Conservation (phyloP, 2,329 filamentous ascomycete species). For the Ilyonectria destructans region DNA sequence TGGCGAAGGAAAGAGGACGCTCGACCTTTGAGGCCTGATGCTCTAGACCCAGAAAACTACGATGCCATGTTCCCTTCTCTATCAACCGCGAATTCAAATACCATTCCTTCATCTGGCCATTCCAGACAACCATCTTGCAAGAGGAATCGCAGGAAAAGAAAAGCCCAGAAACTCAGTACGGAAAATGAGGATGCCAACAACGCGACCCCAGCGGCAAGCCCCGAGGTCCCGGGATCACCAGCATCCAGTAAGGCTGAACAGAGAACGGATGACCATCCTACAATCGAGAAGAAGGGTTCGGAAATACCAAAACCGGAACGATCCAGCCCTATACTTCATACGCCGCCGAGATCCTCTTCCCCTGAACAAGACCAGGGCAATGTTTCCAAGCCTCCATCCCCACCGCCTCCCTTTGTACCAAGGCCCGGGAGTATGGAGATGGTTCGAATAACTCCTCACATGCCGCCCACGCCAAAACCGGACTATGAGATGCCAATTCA, state of each 20-base stretch:
- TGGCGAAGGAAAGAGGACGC: conserved; percentile 1
- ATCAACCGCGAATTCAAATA: conserved; percentile 12
- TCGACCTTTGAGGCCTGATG: conserved; percentile 11
- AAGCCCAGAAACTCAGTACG: not conserved
- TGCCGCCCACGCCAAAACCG: conserved; percentile 27
- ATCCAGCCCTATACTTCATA: conserved; percentile 28
- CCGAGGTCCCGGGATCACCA: not conserved
- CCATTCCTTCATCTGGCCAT: conserved; percentile 5
- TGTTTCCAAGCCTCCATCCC: not conserved
- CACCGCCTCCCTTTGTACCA: not conserved
- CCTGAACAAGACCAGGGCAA: not conserved
- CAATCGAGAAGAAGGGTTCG: not conserved
- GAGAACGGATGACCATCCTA: not conserved
- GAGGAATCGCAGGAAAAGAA: conserved; percentile 15
- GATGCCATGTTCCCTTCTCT: conserved; percentile 47
- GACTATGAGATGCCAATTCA: conserved; percentile 15
- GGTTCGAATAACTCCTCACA: not conserved
- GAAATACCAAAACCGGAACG: conserved; percentile 11
- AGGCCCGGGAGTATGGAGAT: not conserved
- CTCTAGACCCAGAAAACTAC: conserved; percentile 42
- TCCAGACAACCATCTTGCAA: conserved; percentile 5
- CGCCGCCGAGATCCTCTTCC: not conserved
- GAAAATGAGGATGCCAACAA: not conserved
- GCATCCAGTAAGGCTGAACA: not conserved
- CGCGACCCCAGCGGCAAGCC: not conserved